These are phyloP conservation scores for Coniella lustricola DNA, from an alignment of 2,329 filamentous ascomycete genomes.

Conservation along the genomic window DNA sequence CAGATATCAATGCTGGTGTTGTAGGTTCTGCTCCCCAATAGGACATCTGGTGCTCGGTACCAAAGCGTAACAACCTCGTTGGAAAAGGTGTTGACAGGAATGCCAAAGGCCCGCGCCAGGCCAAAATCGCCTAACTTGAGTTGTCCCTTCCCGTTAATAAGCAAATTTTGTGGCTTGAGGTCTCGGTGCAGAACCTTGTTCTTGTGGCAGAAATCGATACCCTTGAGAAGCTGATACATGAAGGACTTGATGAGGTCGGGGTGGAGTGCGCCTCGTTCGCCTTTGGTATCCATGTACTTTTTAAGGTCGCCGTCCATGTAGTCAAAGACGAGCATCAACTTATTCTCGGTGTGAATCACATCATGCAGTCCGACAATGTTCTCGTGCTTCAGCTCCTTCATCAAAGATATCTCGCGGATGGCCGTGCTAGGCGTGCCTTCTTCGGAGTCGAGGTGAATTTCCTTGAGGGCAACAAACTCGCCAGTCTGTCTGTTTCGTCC, in stretches of 20 bases:
- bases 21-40: constrained; percentile 90
- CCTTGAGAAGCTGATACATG: constrained; percentile 94
- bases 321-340: constrained; percentile 98
- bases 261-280: constrained; percentile 83
- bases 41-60: constrained; percentile 94
- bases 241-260: constrained; percentile 93
- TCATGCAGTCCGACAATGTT: constrained; percentile 97
- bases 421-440: constrained; percentile 96
- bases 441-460: constrained; percentile 97
- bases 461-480: constrained; percentile 92
- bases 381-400: constrained; percentile 99
- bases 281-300: constrained; percentile 94
- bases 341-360: constrained; percentile 99
- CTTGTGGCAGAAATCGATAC: constrained; percentile 96
- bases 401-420: constrained; percentile 95
- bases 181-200: constrained; percentile 94
- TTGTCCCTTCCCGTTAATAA: constrained; percentile 87
- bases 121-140: constrained; percentile 94
- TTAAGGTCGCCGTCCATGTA: constrained; percentile 98
- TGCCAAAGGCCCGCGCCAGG: constrained; percentile 87
- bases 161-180: constrained; percentile 90
- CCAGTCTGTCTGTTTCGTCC: constrained; percentile 95
- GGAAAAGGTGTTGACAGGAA: constrained; percentile 95
- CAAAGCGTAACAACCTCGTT: constrained; percentile 97
- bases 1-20: constrained; percentile 99